Evolutionary conservation across 2,329 filamentous ascomycete genomes (phyloP).

Genomic region (Aspergillus floridensis): DNA sequence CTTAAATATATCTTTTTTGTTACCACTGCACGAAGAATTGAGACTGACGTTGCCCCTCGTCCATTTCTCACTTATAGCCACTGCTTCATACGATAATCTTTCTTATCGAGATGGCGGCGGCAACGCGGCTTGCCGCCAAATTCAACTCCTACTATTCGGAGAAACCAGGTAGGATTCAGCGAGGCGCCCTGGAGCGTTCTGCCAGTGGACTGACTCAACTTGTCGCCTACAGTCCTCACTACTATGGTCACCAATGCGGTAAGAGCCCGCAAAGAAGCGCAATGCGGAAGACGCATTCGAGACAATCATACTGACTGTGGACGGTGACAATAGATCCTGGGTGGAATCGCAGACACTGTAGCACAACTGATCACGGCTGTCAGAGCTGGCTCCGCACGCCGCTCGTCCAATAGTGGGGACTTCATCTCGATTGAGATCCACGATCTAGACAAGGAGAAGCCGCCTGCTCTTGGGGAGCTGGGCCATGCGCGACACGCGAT

Average conservation of each 20-base stretch:
- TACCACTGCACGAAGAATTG: background rate
- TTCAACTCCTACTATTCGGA: constrained; percentile 95
- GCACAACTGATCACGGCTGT: constrained; percentile 89
- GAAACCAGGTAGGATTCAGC: constrained; percentile 65
- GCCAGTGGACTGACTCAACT: constrained; percentile 18
- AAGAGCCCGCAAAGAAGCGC: constrained; percentile 32
- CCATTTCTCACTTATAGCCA: constrained; percentile 57
- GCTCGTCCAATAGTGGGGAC: constrained; percentile 59
- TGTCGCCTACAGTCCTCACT: constrained; percentile 67
- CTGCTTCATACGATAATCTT: constrained; percentile 82
- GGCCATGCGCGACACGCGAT: constrained; percentile 64
- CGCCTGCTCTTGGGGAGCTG: constrained; percentile 62
- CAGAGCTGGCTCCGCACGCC: constrained; percentile 58
- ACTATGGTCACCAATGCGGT: constrained; percentile 99
- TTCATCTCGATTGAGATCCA: constrained; percentile 81
- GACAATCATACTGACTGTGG: constrained; percentile 10
- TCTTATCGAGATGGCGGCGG: constrained; percentile 81
- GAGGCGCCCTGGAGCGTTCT: background rate
- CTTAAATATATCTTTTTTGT: background rate
- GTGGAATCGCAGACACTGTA: constrained; percentile 93
- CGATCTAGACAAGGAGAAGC: constrained; percentile 79
- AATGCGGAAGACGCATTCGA: background rate
- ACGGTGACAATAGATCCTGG: constrained; percentile 60
- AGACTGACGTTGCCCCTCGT: constrained; percentile 13
- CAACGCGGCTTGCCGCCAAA: constrained; percentile 75